Base-by-base conservation (phyloP, 2,329 filamentous ascomycete species). In the Aspergillus terreus region DNA sequence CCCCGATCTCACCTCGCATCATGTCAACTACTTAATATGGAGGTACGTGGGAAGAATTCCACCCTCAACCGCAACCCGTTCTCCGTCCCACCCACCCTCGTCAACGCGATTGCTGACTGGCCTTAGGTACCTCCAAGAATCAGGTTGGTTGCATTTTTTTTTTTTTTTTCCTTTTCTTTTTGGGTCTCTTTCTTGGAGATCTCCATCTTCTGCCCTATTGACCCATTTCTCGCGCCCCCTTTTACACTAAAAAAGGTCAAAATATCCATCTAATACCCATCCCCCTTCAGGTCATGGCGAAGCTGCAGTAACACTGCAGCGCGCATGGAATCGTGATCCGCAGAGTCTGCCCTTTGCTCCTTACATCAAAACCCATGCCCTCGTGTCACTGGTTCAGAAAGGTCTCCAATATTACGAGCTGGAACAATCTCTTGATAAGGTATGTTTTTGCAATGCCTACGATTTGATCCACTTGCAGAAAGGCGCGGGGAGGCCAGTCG, bases 1-100 rank as follows among this genome's bases (percentile, higher is more conserved):
- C 58, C 65, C 68, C 52, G 68, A 71, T 63, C 69, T 74, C 50
- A 74, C 71, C 56, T 74, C 70, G 63, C 76, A 86, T 74, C 82
- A 85, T 68, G 78, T 87, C 66, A 87, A 86, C 73, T 85, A 86
- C 72, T 74, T 86, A 65, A 83, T 87, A 70, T 84, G 83, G 79
- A 82, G 83, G 78, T 85, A 79, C 51, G 76, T 70, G 21, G 49
- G 47, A 15, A 15, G 27, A 30, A 45, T 9, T 49, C 42, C 52
- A 43, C 41, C 46, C 23, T 17, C 48, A 30, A 45, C 23, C 35
- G 30, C 15, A 44, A 50, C 46, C 41, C 46, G 15, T 15, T 42
- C 17, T 41, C 46, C 11, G 21, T 30, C 14, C 21, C 38, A 41
- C 23, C 45, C 49, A 46, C 23, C 32, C 53, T 23, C 43, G 25